phyloP scores from a whole-genome alignment of 108 stramenopile species.

The Skeletonema potamos region DNA sequence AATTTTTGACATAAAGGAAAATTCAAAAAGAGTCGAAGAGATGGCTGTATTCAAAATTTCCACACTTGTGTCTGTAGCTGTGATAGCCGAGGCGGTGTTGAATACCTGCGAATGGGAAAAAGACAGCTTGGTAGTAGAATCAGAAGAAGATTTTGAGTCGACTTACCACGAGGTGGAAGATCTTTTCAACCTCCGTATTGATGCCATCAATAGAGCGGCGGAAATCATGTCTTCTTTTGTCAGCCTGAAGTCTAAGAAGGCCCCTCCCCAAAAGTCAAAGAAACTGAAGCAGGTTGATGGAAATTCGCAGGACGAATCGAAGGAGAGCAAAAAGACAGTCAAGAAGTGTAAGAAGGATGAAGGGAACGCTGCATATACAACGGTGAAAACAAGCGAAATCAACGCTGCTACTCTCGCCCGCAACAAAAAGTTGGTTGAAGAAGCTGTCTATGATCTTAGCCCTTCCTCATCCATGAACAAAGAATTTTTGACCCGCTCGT shows the following conservation, averaged over 20 bases:
- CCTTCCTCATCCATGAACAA: constrained; percentile 26
- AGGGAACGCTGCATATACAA: background rate
- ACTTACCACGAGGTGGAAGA: constrained; percentile 27
- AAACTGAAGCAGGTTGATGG: constrained; percentile 36
- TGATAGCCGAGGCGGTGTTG: constrained; percentile 22
- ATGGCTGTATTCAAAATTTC: constrained; percentile 32
- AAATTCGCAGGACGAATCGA: constrained; percentile 8
- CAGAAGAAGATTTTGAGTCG: constrained; percentile 1
- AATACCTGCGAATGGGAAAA: constrained; percentile 13
- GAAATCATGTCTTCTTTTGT: constrained; percentile 35
- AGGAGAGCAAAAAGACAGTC: background rate
- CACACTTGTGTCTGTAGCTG: constrained; percentile 24
- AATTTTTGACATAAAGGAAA: constrained; percentile 27
- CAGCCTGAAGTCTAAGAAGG: background rate
- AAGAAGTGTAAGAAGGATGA: constrained; percentile 14
- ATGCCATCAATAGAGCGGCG: constrained; percentile 33
- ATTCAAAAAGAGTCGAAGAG: constrained; percentile 22
- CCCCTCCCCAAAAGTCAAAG: constrained; percentile 21
- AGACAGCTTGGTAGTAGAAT: background rate
- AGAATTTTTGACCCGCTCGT: constrained; percentile 22
- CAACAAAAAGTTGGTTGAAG: constrained; percentile 26
- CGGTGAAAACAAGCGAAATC: constrained; percentile 24
- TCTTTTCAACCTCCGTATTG: constrained; percentile 33
- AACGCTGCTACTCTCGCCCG: constrained; percentile 16
- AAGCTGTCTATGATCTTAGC: constrained; percentile 1